phyloP scores from a whole-genome alignment of 768 basidiomycete species.

The Termitomyces sp. region DNA sequence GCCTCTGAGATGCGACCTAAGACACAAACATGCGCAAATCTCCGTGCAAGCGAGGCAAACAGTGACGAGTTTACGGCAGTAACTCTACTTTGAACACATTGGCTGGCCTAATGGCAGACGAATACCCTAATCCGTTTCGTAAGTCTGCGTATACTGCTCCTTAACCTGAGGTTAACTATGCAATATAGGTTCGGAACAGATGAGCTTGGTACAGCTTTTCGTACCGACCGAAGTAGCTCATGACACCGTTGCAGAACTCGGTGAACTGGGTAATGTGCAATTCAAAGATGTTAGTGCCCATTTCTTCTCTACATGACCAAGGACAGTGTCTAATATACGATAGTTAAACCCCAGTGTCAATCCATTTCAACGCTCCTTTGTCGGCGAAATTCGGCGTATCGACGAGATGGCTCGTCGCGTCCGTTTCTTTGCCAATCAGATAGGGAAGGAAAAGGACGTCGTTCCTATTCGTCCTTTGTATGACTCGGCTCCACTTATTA shows the following conservation, averaged over 20 bases:
- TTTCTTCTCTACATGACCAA: not conserved
- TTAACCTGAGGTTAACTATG: not conserved
- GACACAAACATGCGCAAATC: not conserved
- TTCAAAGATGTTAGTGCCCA: constrained; percentile 77
- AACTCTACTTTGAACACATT: constrained; percentile 3
- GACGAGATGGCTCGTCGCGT: constrained; percentile 96
- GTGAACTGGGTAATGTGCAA: constrained; percentile 92
- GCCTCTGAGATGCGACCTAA: too few relatives aligned
- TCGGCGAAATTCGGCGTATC: constrained; percentile 89
- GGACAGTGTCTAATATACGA: not conserved
- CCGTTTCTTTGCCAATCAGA: constrained; percentile 83
- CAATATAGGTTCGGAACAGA: constrained; percentile 83
- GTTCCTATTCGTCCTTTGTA: constrained; percentile 80
- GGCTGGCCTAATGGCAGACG: constrained; percentile 55
- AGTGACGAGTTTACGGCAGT: not conserved
- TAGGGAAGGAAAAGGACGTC: constrained; percentile 78
- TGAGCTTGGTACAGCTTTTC: constrained; percentile 97
- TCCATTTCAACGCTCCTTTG: constrained; percentile 97
- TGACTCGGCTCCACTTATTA: constrained; percentile 82
- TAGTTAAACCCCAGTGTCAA: constrained; percentile 94
- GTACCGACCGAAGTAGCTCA: constrained; percentile 97
- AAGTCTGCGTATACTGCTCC: constrained; percentile 21
- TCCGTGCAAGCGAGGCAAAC: not conserved
- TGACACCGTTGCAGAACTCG: constrained; percentile 92
- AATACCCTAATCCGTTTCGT: constrained; percentile 86